phyloP scores from a whole-genome alignment of 331 rosid genomes.

The Quercus phellos region DNA sequence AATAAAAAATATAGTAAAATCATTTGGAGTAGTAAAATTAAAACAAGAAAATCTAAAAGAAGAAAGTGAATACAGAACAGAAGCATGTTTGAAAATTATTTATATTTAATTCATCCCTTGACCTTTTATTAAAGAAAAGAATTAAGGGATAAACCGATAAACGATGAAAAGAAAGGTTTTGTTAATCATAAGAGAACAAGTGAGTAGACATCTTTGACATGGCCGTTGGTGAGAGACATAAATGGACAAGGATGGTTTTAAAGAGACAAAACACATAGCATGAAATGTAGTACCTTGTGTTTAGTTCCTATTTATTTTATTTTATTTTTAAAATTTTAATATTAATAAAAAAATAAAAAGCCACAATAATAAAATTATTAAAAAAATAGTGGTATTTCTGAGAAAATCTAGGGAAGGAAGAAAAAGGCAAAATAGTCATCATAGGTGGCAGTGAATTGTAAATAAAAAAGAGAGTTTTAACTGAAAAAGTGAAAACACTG shows the following conservation, averaged over 20 bases:
- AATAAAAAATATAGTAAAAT: neutral
- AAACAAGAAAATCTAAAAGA: no score
- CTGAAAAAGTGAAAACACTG: conserved; percentile 55
- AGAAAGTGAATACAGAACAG: no score
- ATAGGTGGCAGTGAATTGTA: conserved; percentile 39
- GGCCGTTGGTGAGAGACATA: conserved; percentile 52
- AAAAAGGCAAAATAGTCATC: conserved; percentile 32
- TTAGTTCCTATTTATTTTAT: conserved; percentile 14
- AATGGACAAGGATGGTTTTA: conserved; percentile 52
- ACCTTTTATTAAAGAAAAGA: neutral
- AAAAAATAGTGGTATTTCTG: conserved; percentile 13
- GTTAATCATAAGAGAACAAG: conserved; percentile 1
- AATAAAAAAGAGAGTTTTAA: conserved; percentile 11
- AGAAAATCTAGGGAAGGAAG: conserved; percentile 37
- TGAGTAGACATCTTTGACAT: conserved; percentile 35
- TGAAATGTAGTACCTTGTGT: conserved; percentile 39
- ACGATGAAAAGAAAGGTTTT: neutral
- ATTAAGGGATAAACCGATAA: neutral
- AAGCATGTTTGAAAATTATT: no score
- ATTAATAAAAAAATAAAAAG: conserved; percentile 25
- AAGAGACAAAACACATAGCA: conserved; percentile 66
- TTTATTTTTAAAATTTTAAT: neutral
- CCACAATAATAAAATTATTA: conserved; percentile 11
- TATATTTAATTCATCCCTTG: neutral
- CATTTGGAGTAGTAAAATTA: neutral